These are phyloP conservation scores for Lecanicillium sp. DNA, from an alignment of 2,329 filamentous ascomycete genomes.

Conservation along the genomic window DNA sequence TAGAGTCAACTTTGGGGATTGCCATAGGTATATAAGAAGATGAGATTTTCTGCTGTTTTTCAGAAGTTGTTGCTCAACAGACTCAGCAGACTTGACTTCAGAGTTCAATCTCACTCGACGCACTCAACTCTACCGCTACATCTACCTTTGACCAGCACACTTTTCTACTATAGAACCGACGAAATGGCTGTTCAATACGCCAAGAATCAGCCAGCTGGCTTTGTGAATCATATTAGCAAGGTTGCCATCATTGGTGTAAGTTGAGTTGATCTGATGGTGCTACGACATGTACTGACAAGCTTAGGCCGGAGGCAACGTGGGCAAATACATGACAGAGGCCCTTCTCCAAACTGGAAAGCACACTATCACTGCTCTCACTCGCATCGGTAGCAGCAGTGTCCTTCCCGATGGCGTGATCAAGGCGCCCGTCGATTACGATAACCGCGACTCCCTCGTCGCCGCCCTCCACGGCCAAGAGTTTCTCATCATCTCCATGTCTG, in stretches of 20 bases:
- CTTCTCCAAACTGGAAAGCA: constrained; percentile 46
- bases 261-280: neutral
- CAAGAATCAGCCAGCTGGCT: constrained; percentile 23
- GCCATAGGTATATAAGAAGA: constrained; percentile 1
- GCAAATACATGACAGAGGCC: constrained; percentile 31
- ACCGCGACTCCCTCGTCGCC: constrained; percentile 35
- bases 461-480: constrained; percentile 50
- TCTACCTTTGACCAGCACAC: neutral
- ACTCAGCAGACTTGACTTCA: no score
- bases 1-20: neutral
- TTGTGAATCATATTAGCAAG: constrained; percentile 30
- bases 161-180: neutral
- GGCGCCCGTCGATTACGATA: constrained; percentile 38
- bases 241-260: constrained; percentile 39
- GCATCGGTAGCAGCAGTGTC: constrained; percentile 33
- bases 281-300: neutral
- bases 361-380: constrained; percentile 46
- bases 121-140: neutral
- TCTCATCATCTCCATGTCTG: constrained; percentile 44
- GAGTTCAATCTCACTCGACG: no score
- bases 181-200: constrained; percentile 17
- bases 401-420: constrained; percentile 38
- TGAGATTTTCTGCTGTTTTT: neutral
- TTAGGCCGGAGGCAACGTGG: constrained; percentile 37
- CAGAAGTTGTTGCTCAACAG: no score